Evolutionary conservation across 1,284 basidiomycete genomes (phyloP).

Genomic region (Ceratobasidium sp.): DNA sequence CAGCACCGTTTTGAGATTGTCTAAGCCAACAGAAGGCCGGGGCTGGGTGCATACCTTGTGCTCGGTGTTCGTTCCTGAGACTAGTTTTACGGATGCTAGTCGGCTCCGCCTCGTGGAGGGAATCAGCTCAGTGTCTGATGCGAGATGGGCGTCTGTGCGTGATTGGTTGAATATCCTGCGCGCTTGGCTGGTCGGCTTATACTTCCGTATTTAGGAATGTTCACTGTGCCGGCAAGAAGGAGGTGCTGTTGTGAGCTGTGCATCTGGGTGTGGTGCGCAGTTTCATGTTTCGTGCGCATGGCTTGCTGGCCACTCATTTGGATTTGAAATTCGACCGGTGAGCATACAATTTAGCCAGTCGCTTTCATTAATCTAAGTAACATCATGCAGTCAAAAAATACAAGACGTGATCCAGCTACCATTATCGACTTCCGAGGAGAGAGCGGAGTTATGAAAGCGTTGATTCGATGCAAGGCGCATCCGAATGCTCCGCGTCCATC

Average conservation of each 20-base stretch:
- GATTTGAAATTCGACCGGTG: conserved; percentile 88
- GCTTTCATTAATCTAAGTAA: conserved; percentile 15
- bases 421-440: conserved; percentile 88
- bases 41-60: conserved; percentile 94
- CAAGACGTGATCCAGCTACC: conserved; percentile 69
- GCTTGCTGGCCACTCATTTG: conserved; percentile 82
- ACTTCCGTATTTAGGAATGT: conserved; percentile 67
- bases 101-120: conserved; percentile 85
- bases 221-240: conserved; percentile 66
- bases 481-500: conserved; percentile 71
- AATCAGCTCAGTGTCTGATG: conserved; percentile 74
- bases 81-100: conserved; percentile 78
- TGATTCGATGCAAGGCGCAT: conserved; percentile 87
- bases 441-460: conserved; percentile 81
- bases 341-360: conserved; percentile 51
- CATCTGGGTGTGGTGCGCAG: conserved; percentile 72
- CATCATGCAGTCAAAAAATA: conserved; percentile 71
- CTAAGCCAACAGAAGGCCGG: conserved; percentile 93
- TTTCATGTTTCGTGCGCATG: conserved; percentile 94
- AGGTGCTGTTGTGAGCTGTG: conserved; percentile 85
- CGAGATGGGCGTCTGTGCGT: conserved; percentile 50
- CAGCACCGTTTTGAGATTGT: conserved; percentile 77
- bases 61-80: conserved; percentile 86
- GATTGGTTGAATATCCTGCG: conserved; percentile 58
- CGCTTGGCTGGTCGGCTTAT: conserved; percentile 3